These are phyloP conservation scores for Stagonosporopsis rhizophila DNA, from an alignment of 2,329 filamentous ascomycete species.

Conservation along the genomic window DNA sequence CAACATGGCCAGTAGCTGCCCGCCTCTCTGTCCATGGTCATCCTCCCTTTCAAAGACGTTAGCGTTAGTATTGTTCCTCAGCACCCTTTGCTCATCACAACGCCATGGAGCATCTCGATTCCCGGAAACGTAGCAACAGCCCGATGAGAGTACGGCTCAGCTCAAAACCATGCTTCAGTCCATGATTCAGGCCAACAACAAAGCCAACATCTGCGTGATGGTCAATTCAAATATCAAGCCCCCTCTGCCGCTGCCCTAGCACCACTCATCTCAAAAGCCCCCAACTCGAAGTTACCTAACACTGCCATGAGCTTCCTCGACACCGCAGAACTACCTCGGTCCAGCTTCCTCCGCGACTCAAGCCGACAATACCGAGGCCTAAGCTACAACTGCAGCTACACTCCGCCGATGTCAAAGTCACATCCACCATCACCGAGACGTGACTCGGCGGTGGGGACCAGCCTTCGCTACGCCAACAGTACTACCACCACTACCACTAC, in stretches of 20 bases:
- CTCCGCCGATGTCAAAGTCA: neutral
- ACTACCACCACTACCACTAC: neutral
- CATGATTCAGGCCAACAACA: neutral
- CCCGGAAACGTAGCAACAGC: neutral
- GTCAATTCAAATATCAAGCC: neutral
- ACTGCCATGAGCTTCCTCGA: constrained; percentile 8
- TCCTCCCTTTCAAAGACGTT: neutral
- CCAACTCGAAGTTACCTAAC: neutral
- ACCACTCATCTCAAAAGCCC: no score
- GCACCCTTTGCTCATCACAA: neutral
- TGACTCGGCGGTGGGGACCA: constrained; percentile 1
- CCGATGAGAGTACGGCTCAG: neutral
- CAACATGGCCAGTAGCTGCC: neutral
- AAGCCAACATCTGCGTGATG: neutral
- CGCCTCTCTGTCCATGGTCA: neutral
- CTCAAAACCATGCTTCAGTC: neutral
- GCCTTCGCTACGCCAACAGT: neutral
- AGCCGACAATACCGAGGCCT: constrained; percentile 1
- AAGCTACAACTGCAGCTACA: constrained; percentile 11
- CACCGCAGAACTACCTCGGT: constrained; percentile 3
- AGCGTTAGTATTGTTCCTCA: constrained; percentile 12
- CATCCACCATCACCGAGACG: neutral
- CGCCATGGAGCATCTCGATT: neutral
- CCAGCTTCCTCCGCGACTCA: constrained; percentile 4
- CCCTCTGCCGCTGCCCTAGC: neutral